Percentiles rank a stretch among this genome's conserved stretches.
phyloP scores from a whole-genome alignment of 1,139 yeast species.

The Magnusiomyces suaveolens region DNA sequence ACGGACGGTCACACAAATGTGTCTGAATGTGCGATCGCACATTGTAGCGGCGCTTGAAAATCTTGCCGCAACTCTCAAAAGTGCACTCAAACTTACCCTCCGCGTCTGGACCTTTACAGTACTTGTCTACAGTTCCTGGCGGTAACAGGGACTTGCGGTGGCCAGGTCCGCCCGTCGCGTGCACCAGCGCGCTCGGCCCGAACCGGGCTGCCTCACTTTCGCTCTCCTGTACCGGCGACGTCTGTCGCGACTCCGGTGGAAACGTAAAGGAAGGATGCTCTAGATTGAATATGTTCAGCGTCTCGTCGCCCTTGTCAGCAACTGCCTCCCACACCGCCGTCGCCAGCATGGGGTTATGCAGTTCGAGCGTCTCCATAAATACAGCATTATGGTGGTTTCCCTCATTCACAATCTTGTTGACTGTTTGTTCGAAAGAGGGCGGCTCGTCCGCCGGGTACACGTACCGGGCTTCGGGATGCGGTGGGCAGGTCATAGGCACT shows the following conservation, averaged over 20 bases:
- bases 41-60: conserved; percentile 81
- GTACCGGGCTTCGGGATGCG: no score
- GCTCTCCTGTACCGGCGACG: not conserved
- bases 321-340: not conserved
- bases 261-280: not conserved
- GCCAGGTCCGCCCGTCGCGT: conserved; percentile 16
- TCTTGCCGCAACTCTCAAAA: conserved; percentile 71
- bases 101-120: conserved; percentile 71
- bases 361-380: not conserved
- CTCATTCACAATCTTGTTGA: not conserved
- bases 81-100: conserved; percentile 58
- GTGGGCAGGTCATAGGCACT: not conserved
- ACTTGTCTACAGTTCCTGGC: conserved; percentile 80
- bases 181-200: not conserved
- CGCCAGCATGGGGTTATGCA: not conserved
- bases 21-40: conserved; percentile 97
- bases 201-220: not conserved
- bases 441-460: no score
- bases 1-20: conserved; percentile 89
- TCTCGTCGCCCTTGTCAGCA: no score
- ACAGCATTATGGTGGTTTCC: not conserved
- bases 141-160: conserved; percentile 57
- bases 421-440: not conserved
- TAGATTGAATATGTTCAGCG: not conserved
- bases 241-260: not conserved